Evolutionary conservation across 192 early-diverging fungal genomes (phyloP), one percentile per base, ranked within the genome.

Genomic region (Oehlia diaphana): DNA sequence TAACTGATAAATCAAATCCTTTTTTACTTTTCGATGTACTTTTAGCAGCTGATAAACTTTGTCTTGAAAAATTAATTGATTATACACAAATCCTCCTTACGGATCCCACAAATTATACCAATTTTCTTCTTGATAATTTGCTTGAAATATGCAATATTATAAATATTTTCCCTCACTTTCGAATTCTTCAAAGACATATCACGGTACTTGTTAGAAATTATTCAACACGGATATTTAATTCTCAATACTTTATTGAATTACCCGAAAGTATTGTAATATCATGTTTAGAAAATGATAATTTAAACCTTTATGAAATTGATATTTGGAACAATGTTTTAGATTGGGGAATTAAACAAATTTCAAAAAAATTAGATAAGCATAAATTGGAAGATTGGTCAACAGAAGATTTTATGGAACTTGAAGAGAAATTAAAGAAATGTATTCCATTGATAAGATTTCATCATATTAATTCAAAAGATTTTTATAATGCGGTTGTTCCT

Each of bases 21-120:
- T 31, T 3, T 37, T 31, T 69, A 37, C 16, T 69, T 69, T 69
- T 69, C n/a, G 67, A 69, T 33, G 2, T 69, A 69, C 37, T 69
- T 31, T 10, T 68, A 19, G 66, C 66, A 16, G 37, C 66, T 13
- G 66, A 69, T 39, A 28, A 35, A 12, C 37, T 69, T 31, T 31
- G 37, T 37, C 10, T 69, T 19, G 16, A 19, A 6, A 21, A 12
- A 19, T 21, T 69, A 8, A 7, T 69, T 37, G 37, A 69, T 33
- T 16, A 69, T 69, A 28, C 21, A 14, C 67, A 69, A 39, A 26
- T 33, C 14, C 21, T n/a, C 1, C 14, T 69, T 35, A 33, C 8
- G 9, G 10, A 21, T 58, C 16, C 53, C 19, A 21, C 16, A 16
- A 4, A 58, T 58, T 21, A 7, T 58, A 21, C 16, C 16, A 58